A percentile compares a stretch with the other conserved stretches of the same genome.
phyloP scores from a whole-genome alignment of 495 filamentous ascomycete species.

The Aspergillus baeticus region DNA sequence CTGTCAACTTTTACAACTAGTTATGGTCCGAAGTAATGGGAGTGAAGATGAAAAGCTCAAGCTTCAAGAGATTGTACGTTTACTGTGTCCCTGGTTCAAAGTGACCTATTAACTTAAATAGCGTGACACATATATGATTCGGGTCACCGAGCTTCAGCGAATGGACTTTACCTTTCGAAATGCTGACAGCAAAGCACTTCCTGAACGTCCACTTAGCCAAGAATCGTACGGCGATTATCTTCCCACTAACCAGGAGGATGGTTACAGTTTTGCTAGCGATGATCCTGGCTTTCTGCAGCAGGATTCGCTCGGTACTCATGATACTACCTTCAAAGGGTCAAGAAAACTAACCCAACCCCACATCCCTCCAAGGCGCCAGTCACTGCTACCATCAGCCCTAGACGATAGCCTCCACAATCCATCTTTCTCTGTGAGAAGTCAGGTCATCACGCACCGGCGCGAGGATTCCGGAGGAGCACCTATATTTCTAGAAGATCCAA shows the following conservation, averaged over 20 bases:
- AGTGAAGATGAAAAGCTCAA: constrained; percentile 81
- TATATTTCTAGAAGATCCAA: constrained; percentile 1
- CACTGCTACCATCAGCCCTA: constrained; percentile 33
- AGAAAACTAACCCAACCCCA: constrained; percentile 23
- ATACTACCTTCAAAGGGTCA: constrained; percentile 22
- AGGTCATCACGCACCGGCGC: background rate
- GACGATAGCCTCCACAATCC: constrained; percentile 22
- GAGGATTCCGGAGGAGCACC: constrained; percentile 5
- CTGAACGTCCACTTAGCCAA: constrained; percentile 72
- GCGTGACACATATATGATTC: constrained; percentile 84
- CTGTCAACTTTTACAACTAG: constrained; percentile 76
- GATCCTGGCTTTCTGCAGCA: constrained; percentile 12
- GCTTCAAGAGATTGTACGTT: constrained; percentile 76
- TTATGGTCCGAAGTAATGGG: constrained; percentile 78
- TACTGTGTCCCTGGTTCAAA: background rate
- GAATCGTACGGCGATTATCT: constrained; percentile 56
- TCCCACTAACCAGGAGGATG: constrained; percentile 46
- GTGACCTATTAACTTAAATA: constrained; percentile 33
- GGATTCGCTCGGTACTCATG: constrained; percentile 19
- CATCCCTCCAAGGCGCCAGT: constrained; percentile 42
- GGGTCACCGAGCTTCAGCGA: constrained; percentile 78
- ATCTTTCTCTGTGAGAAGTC: constrained; percentile 7
- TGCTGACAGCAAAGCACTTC: constrained; percentile 67
- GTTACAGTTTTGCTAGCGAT: constrained; percentile 28
- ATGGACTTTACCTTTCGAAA: constrained; percentile 58